Conservation (phyloP, 2,329 filamentous ascomycete genomes). For the Echinosphaeria canescens region DNA sequence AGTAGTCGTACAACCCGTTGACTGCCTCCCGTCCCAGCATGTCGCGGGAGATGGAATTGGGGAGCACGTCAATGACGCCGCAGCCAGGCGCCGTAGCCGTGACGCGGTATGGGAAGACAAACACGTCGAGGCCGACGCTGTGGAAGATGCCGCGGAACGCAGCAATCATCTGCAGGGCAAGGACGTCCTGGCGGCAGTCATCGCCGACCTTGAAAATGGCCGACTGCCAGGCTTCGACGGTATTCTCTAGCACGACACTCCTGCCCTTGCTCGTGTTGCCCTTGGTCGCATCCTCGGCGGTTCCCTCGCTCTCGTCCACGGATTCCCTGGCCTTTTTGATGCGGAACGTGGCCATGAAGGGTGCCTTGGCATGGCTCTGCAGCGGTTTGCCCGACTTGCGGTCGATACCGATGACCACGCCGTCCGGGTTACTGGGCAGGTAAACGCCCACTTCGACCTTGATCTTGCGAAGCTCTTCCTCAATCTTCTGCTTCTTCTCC, state of each 20-base stretch:
- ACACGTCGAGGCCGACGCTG: constrained; percentile 84
- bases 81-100: constrained; percentile 94
- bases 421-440: constrained; percentile 89
- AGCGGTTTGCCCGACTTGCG: constrained; percentile 94
- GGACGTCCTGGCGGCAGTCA: constrained; percentile 90
- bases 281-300: constrained; percentile 27
- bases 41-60: constrained; percentile 93
- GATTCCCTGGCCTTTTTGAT: constrained; percentile 58
- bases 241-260: constrained; percentile 20
- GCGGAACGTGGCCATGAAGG: constrained; percentile 97
- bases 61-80: constrained; percentile 93
- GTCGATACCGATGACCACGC: constrained; percentile 93
- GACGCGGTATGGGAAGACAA: constrained; percentile 91
- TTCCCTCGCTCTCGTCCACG: constrained; percentile 17
- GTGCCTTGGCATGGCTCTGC: constrained; percentile 94
- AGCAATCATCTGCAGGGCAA: constrained; percentile 94
- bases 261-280: constrained; percentile 14
- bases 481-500: constrained; percentile 98
- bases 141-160: constrained; percentile 97
- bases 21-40: constrained; percentile 97
- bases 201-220: constrained; percentile 99
- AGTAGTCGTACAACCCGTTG: constrained; percentile 97
- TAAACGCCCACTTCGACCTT: constrained; percentile 96
- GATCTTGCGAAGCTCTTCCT: constrained; percentile 94
- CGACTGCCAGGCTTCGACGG: constrained; percentile 93